Evolutionary conservation across 495 filamentous ascomycete genomes (phyloP).

Genomic region (Neurospora sp.): DNA sequence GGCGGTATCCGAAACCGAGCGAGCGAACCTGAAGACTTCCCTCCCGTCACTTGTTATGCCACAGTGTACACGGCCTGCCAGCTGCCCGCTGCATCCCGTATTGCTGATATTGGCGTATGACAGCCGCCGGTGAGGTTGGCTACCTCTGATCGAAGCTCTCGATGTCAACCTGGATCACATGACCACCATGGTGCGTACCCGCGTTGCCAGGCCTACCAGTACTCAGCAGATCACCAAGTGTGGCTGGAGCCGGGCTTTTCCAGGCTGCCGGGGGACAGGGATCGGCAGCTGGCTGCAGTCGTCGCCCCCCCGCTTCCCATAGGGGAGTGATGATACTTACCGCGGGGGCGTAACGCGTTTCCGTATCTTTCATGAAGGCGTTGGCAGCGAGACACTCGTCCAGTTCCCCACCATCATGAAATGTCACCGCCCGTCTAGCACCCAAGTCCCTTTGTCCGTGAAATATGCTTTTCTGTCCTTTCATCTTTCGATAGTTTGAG

Average conservation of each 20-base stretch:
- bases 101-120: too few species aligned
- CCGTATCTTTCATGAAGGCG: background rate
- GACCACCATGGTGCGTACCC: background rate
- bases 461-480: background rate
- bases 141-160: too few species aligned
- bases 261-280: too few species aligned
- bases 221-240: background rate
- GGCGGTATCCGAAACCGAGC: too few species aligned
- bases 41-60: too few species aligned
- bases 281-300: background rate
- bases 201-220: background rate
- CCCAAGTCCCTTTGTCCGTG: background rate
- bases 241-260: background rate
- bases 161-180: background rate
- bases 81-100: too few species aligned
- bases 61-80: too few species aligned
- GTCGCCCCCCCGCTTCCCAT: background rate
- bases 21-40: too few species aligned
- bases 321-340: background rate
- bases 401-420: background rate
- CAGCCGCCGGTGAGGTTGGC: too few species aligned
- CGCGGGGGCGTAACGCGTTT: background rate
- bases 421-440: background rate
- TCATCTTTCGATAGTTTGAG: too few species aligned
- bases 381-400: background rate